Evolutionary conservation across 2,329 filamentous ascomycete species (phyloP).

Genomic region (Phialocephala sp.): DNA sequence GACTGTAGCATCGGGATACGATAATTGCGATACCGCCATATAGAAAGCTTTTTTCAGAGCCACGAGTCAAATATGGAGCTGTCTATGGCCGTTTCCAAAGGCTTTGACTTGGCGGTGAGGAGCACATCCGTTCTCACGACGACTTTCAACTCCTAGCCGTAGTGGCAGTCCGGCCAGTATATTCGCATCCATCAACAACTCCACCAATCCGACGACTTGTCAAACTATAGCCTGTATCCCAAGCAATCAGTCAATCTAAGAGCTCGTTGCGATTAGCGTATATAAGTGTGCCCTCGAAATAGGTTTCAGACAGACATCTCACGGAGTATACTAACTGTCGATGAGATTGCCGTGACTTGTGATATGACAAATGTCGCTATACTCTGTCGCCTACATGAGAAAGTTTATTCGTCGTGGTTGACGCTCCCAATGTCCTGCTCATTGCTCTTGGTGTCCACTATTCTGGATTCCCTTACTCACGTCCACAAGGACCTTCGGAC

Average conservation of each 20-base stretch:
- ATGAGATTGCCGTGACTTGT: background rate
- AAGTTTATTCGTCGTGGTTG: no score
- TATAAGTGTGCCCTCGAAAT: constrained; percentile 43
- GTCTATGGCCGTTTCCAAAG: background rate
- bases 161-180: constrained; percentile 43
- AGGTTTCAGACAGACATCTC: background rate
- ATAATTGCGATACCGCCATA: background rate
- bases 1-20: background rate
- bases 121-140: no score
- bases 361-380: no score
- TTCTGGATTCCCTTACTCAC: no score
- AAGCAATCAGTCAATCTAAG: constrained; percentile 47
- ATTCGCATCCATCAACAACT: constrained; percentile 51
- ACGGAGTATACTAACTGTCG: background rate
- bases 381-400: no score
- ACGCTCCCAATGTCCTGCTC: no score
- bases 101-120: constrained; percentile 43
- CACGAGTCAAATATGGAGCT: background rate
- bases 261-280: constrained; percentile 50
- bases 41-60: background rate
- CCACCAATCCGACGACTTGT: constrained; percentile 45
- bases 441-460: no score
- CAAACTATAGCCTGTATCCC: constrained; percentile 50
- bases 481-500: background rate
- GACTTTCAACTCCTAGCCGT: no score